Percentiles rank a stretch among this genome's conserved stretches.
Conservation (phyloP, 2,329 filamentous ascomycete genomes). For the Fusarium anthophilum region DNA sequence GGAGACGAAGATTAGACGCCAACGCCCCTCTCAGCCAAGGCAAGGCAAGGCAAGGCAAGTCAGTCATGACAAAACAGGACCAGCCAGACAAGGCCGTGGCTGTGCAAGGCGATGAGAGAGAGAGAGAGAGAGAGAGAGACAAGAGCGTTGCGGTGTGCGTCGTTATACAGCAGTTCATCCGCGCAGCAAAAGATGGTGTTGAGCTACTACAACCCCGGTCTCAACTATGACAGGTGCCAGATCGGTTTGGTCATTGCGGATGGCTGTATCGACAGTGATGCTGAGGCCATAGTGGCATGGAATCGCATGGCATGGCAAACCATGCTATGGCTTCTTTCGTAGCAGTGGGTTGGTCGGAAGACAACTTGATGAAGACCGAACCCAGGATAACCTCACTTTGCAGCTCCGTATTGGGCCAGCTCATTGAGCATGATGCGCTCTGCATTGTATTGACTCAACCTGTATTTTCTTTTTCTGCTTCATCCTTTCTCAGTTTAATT, state of each 20-base stretch:
- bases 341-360: slow-evolving; percentile 3
- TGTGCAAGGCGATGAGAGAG: slow-evolving; percentile 33
- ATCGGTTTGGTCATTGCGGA: slow-evolving; percentile 16
- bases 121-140: slow-evolving; percentile 13
- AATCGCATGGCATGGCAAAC: slow-evolving; percentile 11
- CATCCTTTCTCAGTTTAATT: slow-evolving; percentile 1
- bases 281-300: slow-evolving; percentile 33
- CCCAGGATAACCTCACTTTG: slow-evolving; percentile 27
- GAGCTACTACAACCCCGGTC: slow-evolving; percentile 8
- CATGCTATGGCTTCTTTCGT: slow-evolving; percentile 14
- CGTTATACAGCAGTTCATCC: slow-evolving; percentile 32
- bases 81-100: slow-evolving; percentile 30
- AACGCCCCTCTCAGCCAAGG: slow-evolving; percentile 31
- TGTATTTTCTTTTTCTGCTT: slow-evolving; percentile 21
- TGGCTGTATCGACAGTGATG: slow-evolving; percentile 19
- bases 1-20: slow-evolving; percentile 31
- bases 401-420: slow-evolving; percentile 17
- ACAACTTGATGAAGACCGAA: slow-evolving; percentile 18
- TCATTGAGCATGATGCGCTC: slow-evolving; percentile 28
- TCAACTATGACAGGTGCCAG: slow-evolving; percentile 38
- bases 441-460: slow-evolving; percentile 20
- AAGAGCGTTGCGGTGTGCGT: slow-evolving; percentile 34
- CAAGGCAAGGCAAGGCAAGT: slow-evolving; percentile 6
- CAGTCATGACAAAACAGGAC: slow-evolving; percentile 2
- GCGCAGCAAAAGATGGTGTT: slow-evolving; percentile 14